These are phyloP conservation scores for Colletotrichum graminicola DNA, from an alignment of 2,329 filamentous ascomycete species.

Conservation along the genomic window DNA sequence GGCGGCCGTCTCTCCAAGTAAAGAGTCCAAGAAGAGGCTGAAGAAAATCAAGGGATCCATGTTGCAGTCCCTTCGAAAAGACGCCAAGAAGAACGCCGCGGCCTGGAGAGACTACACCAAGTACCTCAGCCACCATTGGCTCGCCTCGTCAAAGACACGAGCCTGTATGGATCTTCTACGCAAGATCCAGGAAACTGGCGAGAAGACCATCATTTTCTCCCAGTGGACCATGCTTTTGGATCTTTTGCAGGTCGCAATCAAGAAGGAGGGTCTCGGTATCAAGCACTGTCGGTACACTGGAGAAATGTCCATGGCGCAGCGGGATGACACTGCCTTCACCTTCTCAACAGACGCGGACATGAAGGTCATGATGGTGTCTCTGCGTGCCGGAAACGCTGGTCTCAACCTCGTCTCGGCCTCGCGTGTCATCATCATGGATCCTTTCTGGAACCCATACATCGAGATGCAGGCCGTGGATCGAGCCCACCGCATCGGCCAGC, in stretches of 20 bases:
- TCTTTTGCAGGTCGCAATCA: constrained; percentile 79
- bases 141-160: constrained; percentile 80
- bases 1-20: constrained; percentile 37
- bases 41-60: constrained; percentile 57
- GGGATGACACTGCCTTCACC: constrained; percentile 74
- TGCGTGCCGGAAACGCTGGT: constrained; percentile 86
- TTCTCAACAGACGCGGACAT: constrained; percentile 71
- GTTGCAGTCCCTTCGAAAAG: constrained; percentile 44
- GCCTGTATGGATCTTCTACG: constrained; percentile 75
- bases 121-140: constrained; percentile 76
- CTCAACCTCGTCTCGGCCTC: constrained; percentile 87
- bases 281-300: constrained; percentile 81
- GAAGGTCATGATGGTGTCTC: constrained; percentile 80
- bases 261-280: constrained; percentile 61
- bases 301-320: constrained; percentile 74
- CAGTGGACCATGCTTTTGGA: constrained; percentile 86
- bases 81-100: constrained; percentile 62
- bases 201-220: constrained; percentile 86
- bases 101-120: constrained; percentile 76
- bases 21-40: constrained; percentile 46
- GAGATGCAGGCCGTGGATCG: constrained; percentile 94
- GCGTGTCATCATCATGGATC: constrained; percentile 90
- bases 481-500: constrained; percentile 88
- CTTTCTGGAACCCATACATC: constrained; percentile 94
- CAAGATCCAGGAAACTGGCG: constrained; percentile 61